A percentile compares a stretch with the other conserved stretches of the same genome.
phyloP scores from a whole-genome alignment of 257 asterid genomes.

The Apocynum venetum region DNA sequence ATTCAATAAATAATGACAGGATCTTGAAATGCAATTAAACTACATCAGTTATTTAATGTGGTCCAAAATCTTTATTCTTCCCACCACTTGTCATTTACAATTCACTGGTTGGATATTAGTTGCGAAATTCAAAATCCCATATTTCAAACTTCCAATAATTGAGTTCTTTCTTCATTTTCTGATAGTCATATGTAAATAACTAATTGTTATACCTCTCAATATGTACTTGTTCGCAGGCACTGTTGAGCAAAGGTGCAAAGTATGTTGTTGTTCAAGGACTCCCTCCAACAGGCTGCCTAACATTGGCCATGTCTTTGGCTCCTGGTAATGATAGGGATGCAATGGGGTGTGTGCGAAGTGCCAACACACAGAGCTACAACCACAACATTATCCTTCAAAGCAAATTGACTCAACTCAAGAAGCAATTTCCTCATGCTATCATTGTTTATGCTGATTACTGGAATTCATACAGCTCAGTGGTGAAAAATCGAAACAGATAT shows the following conservation, averaged over 20 bases:
- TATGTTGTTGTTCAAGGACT: conserved; percentile 76
- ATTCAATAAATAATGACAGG: too few relatives aligned
- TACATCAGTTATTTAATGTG: too few relatives aligned
- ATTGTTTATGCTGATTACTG: conserved; percentile 65
- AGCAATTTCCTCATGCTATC: conserved; percentile 40
- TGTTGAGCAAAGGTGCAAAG: conserved; percentile 65
- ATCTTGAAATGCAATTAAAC: too few relatives aligned
- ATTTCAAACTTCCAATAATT: too few relatives aligned
- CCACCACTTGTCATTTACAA: too few relatives aligned
- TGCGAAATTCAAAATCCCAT: too few relatives aligned
- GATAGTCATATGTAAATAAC: too few relatives aligned
- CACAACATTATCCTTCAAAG: conserved; percentile 63
- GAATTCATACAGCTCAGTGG: conserved; percentile 41
- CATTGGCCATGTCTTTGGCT: conserved; percentile 52
- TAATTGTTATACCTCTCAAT: too few relatives aligned
- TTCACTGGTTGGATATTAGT: too few relatives aligned
- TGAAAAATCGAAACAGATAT: conserved; percentile 34
- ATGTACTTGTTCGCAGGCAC: conserved; percentile 28
- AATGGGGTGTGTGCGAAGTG: conserved; percentile 48
- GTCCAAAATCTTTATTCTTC: too few relatives aligned
- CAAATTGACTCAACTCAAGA: conserved; percentile 33
- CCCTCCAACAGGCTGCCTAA: conserved; percentile 86
- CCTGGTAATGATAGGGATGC: conserved; percentile 49
- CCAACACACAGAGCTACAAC: conserved; percentile 35
- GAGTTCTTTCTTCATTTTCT: too few relatives aligned